Conservation (phyloP, 2,329 filamentous ascomycete genomes). For the Lachnellula suecica region DNA sequence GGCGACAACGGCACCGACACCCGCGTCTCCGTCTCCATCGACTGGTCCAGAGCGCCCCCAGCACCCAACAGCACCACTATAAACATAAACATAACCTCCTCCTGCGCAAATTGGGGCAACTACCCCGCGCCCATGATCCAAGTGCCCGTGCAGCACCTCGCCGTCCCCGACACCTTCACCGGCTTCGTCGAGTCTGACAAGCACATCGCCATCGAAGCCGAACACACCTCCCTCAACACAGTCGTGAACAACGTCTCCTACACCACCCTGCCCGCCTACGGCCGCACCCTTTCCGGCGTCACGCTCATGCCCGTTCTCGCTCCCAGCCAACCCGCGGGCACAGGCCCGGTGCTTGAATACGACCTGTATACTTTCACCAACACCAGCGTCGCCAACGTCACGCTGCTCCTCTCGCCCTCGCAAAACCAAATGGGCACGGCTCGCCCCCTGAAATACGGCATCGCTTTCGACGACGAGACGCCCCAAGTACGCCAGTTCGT, state of each 20-base stretch:
- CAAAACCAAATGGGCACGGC: slow-evolving; percentile 48
- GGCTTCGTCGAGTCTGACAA: slow-evolving; percentile 64
- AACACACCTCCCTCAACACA: slow-evolving; percentile 46
- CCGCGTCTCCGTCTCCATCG: slow-evolving; percentile 53
- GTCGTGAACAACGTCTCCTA: slow-evolving; percentile 41
- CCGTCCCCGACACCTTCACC: slow-evolving; percentile 49
- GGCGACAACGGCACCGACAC: slow-evolving; percentile 47
- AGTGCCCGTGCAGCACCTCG: slow-evolving; percentile 52
- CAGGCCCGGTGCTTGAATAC: slow-evolving; percentile 58
- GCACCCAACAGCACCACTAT: slow-evolving; percentile 43
- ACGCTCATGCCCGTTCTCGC: slow-evolving; percentile 53
- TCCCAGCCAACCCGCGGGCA: slow-evolving; percentile 46
- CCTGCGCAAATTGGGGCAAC: slow-evolving; percentile 42
- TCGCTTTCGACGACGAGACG: slow-evolving; percentile 41
- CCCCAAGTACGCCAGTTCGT: slow-evolving; percentile 37
- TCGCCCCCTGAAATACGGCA: slow-evolving; percentile 50
- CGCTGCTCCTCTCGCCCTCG: slow-evolving; percentile 51
- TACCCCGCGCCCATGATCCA: slow-evolving; percentile 49
- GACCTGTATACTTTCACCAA: slow-evolving; percentile 60
- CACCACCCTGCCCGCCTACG: slow-evolving; percentile 52
- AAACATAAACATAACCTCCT: slow-evolving; percentile 51
- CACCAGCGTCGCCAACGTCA: slow-evolving; percentile 34
- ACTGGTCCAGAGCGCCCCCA: slow-evolving; percentile 49
- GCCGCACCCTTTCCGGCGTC: slow-evolving; percentile 58
- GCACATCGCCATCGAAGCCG: slow-evolving; percentile 54